A percentile compares a stretch with the other conserved stretches of the same genome.
phyloP scores from a whole-genome alignment of 257 asterid genomes.

The Plantago elongata region DNA sequence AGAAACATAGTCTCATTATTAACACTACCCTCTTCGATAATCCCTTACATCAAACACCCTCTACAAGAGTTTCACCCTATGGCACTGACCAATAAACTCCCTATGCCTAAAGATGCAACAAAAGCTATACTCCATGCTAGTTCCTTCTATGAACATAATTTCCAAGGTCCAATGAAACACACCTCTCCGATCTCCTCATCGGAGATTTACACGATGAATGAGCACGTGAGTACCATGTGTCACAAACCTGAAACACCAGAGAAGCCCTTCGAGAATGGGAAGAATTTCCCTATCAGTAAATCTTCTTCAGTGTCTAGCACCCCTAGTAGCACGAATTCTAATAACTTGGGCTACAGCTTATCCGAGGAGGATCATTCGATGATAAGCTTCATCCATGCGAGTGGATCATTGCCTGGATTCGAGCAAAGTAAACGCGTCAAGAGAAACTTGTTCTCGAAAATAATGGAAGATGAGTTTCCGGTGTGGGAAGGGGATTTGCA shows the following conservation, averaged over 20 bases:
- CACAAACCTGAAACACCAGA: constrained; percentile 44
- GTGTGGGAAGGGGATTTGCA: constrained; percentile 55
- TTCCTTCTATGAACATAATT: constrained; percentile 47
- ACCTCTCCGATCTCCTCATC: constrained; percentile 27
- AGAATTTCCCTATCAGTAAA: constrained; percentile 40
- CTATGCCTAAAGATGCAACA: constrained; percentile 34
- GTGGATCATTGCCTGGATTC: constrained; percentile 57
- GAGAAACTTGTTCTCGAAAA: constrained; percentile 28
- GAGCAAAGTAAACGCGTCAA: constrained; percentile 36
- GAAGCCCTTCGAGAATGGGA: constrained; percentile 26
- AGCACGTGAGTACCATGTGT: constrained; percentile 12
- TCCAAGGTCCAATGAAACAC: constrained; percentile 24
- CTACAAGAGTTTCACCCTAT: constrained; percentile 18
- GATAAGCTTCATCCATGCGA: constrained; percentile 40
- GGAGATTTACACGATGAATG: constrained; percentile 27
- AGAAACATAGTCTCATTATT: constrained; percentile 6
- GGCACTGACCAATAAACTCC: constrained; percentile 54
- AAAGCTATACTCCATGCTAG: constrained; percentile 53
- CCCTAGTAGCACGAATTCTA: constrained; percentile 76
- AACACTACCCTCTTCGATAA: constrained; percentile 13
- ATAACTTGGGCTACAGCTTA: constrained; percentile 35
- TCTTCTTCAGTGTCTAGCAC: constrained; percentile 62
- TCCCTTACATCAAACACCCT: constrained; percentile 9
- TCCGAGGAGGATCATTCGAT: constrained; percentile 54
- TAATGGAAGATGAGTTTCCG: constrained; percentile 37